Evolutionary conservation across 768 basidiomycete species (phyloP), one percentile per base, ranked within the genome.

Genomic region (Guyanaporus albipodus): DNA sequence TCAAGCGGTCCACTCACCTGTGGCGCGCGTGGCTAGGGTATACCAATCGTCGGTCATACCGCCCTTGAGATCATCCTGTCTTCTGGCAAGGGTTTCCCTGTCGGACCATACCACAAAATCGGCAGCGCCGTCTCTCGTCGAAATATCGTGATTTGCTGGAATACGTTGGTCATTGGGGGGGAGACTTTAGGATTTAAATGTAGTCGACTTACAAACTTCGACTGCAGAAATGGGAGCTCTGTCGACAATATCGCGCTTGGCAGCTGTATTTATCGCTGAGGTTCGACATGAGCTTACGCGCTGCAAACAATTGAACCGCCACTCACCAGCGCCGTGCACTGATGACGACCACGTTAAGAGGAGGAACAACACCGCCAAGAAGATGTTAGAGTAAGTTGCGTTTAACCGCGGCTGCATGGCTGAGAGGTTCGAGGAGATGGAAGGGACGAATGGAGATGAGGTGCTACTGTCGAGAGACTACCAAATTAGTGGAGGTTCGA

Each of bases 301-400:
- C n/a, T 26, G 15, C 10, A 23, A 39, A 23, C n/a, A 35, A n/a
- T n/a, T n/a, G n/a, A n/a, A n/a, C n/a, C n/a, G 27, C 11, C 1
- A 55, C 54, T 45, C 22, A 46, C 53, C 47, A 5, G 47, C 53
- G 12, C 43, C 35, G 14, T 45, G 46, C 14, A 9, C 47, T 40
- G 32, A 42, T 15, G 46, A 32, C 6, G 48, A 32, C 43, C 42
- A 55, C 2, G 48, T 33, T 28, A 35, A 45, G 33, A 54, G 31
- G 26, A 42, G 17, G 32, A 45, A 12, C 8, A 54, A 26, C 7
- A 28, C 9, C 12, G 26, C 33, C 21, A 49, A 21, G n/a, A 35
- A 45, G 31, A 42, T 5, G 31, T 29, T 40, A 1, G 21, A 38
- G 12, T 35, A 23, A 2, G 43, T 12, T 15, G 31, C 4, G 22